These are phyloP conservation scores for Mycosarcoma maydis DNA, from an alignment of 1,284 basidiomycete genomes.

Conservation along the genomic window DNA sequence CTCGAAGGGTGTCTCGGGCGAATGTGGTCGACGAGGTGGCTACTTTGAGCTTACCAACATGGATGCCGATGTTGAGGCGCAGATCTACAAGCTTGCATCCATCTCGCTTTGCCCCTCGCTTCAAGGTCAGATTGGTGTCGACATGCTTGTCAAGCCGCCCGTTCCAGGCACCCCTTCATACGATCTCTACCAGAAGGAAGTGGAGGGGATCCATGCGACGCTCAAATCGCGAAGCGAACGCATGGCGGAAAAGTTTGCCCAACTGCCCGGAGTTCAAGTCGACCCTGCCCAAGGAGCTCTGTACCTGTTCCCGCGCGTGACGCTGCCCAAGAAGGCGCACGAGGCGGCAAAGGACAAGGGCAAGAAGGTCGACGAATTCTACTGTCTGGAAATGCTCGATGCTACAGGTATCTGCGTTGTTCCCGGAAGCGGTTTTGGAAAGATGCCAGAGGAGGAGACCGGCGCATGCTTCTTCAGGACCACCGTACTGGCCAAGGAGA, in stretches of 20 bases:
- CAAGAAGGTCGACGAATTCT: slow-evolving; percentile 63
- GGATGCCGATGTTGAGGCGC: slow-evolving; percentile 56
- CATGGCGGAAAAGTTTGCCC: slow-evolving; percentile 56
- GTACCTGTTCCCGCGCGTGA: slow-evolving; percentile 83
- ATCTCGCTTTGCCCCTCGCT: slow-evolving; percentile 63
- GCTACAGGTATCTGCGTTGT: slow-evolving; percentile 65
- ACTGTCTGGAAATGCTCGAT: slow-evolving; percentile 62
- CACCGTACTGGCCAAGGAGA: slow-evolving; percentile 64
- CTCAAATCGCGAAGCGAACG: slow-evolving; percentile 48
- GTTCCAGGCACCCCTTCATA: slow-evolving; percentile 53
- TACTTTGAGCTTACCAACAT: slow-evolving; percentile 66
- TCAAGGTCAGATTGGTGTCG: slow-evolving; percentile 65
- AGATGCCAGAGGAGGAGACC: slow-evolving; percentile 46
- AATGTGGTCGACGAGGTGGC: slow-evolving; percentile 64
- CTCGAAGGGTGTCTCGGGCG: slow-evolving; percentile 64
- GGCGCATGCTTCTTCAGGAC: slow-evolving; percentile 61
- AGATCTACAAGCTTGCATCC: slow-evolving; percentile 64
- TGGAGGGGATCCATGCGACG: slow-evolving; percentile 51
- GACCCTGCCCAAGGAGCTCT: slow-evolving; percentile 77
- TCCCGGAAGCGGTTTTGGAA: slow-evolving; percentile 63
- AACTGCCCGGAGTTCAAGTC: slow-evolving; percentile 54
- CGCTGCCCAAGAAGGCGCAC: slow-evolving; percentile 69
- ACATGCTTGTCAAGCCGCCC: slow-evolving; percentile 63
- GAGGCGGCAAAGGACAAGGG: slow-evolving; percentile 52
- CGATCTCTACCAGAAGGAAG: slow-evolving; percentile 55